A percentile compares a stretch with the other conserved stretches of the same genome.
Conservation (phyloP, 352 stramenopile genomes). For the Pythium guiyangense region DNA sequence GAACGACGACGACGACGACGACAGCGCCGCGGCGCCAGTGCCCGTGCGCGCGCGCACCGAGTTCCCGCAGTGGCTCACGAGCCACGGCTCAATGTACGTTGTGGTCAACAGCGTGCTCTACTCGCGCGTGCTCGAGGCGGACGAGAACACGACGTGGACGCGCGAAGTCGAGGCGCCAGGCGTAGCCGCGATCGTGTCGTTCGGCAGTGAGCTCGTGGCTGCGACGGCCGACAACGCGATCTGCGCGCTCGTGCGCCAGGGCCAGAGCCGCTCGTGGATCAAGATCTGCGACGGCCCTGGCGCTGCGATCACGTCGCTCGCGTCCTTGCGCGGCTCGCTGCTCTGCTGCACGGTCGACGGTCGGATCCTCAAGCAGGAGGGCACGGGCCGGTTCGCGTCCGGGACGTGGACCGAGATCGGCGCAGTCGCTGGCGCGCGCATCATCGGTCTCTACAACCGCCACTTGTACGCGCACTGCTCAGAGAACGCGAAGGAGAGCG, state of each 20-base stretch:
- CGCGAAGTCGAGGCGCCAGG: conserved; percentile 31
- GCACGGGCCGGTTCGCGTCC: conserved; percentile 52
- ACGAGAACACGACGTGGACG: conserved; percentile 32
- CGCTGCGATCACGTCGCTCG: conserved; percentile 46
- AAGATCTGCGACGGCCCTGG: conserved; percentile 42
- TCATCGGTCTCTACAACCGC: conserved; percentile 70
- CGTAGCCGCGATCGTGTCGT: conserved; percentile 67
- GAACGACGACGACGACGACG: conserved; percentile 43
- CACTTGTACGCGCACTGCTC: conserved; percentile 56
- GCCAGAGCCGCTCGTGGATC: conserved; percentile 36
- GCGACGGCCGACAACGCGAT: conserved; percentile 50
- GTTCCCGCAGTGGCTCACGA: conserved; percentile 73
- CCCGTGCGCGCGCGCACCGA: conserved; percentile 8
- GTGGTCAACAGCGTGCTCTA: conserved; percentile 54
- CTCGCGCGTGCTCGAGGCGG: conserved; percentile 54
- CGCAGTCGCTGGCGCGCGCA: conserved; percentile 27
- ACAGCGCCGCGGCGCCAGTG: background rate
- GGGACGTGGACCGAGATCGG: conserved; percentile 57
- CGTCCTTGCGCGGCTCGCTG: conserved; percentile 58
- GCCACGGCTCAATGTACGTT: conserved; percentile 71
- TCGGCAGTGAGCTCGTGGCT: conserved; percentile 64
- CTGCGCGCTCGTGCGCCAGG: conserved; percentile 41
- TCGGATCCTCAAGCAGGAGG: conserved; percentile 65
- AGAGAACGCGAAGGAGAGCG: background rate
- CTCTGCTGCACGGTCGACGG: conserved; percentile 56